These are phyloP conservation scores for Dipteronia dyeriana DNA, from an alignment of 345 rosid species.

Conservation along the genomic window DNA sequence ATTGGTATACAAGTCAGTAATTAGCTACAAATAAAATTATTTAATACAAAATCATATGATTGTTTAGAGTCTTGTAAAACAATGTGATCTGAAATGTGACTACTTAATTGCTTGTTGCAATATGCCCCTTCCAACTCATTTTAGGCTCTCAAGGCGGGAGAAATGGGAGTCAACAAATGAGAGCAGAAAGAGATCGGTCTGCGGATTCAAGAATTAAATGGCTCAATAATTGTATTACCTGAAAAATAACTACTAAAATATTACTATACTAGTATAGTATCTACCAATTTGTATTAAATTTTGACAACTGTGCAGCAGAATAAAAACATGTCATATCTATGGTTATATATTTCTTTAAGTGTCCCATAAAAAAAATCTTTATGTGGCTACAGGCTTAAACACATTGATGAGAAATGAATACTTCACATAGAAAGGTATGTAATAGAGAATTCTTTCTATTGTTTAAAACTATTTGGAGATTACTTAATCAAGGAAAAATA, in stretches of 20 bases:
- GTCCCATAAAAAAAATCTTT: background rate
- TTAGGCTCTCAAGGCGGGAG: background rate
- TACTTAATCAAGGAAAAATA: background rate
- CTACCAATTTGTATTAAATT: background rate
- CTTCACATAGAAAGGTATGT: background rate
- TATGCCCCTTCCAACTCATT: background rate
- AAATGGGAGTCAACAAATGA: background rate
- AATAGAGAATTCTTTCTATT: background rate
- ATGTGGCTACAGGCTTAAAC: background rate
- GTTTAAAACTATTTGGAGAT: background rate
- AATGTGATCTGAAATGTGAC: background rate
- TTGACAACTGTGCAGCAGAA: too few relatives aligned
- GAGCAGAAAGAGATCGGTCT: too few relatives aligned
- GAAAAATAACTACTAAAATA: background rate
- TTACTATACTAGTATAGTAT: background rate
- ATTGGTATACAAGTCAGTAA: background rate
- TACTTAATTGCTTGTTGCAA: background rate
- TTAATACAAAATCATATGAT: background rate
- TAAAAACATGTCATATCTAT: too few relatives aligned
- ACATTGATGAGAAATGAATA: background rate
- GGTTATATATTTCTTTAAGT: background rate
- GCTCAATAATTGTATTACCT: background rate
- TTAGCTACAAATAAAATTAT: constrained; percentile 1
- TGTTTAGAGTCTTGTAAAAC: background rate
- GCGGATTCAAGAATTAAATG: background rate